phyloP scores from a whole-genome alignment of 108 stramenopile species.

The Tribonema minus region DNA sequence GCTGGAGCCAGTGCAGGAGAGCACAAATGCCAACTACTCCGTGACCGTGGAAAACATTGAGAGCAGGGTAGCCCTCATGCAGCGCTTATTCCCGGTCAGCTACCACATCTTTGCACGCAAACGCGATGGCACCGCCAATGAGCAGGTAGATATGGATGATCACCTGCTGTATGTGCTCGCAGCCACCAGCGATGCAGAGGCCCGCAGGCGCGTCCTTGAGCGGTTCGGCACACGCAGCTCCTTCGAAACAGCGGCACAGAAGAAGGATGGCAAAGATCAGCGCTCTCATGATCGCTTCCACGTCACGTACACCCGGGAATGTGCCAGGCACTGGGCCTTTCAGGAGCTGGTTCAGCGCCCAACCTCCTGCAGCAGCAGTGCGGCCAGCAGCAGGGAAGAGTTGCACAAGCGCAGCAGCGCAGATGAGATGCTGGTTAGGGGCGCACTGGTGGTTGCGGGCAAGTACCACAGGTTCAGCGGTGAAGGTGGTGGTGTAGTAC shows the following conservation, averaged over 20 bases:
- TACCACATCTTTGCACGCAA: slow-evolving; percentile 6
- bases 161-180: background rate
- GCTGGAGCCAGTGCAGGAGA: background rate
- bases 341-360: background rate
- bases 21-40: too few species aligned
- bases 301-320: background rate
- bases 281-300: too few species aligned
- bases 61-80: background rate
- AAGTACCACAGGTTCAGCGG: too few species aligned
- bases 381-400: too few species aligned
- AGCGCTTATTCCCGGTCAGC: background rate
- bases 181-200: background rate
- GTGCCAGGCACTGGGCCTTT: background rate
- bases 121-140: background rate
- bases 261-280: too few species aligned
- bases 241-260: background rate
- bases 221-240: background rate
- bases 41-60: background rate
- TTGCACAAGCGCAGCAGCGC: too few species aligned
- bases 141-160: background rate
- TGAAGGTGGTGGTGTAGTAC: background rate
- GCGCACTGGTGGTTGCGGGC: too few species aligned
- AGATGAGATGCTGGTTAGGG: too few species aligned
- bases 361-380: too few species aligned
- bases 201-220: background rate